Conservation (phyloP, 257 asterid genomes). For the Nyctanthes arbortristis region DNA sequence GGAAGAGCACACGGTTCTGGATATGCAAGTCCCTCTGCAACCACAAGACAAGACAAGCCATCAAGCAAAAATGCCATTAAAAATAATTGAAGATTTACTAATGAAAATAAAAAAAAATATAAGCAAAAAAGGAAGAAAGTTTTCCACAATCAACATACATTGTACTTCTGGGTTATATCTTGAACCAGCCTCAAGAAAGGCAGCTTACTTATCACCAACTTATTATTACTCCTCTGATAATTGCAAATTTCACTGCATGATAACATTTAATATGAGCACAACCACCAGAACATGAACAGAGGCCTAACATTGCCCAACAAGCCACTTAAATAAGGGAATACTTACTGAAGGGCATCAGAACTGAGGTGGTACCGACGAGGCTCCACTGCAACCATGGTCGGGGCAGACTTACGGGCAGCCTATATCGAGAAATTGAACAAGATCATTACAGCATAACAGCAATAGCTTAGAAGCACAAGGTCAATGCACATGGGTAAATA, state of each 20-base stretch:
- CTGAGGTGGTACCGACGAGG: conserved; percentile 64
- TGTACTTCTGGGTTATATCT: conserved; percentile 63
- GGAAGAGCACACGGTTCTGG: conserved; percentile 62
- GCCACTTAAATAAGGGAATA: background rate
- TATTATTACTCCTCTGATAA: conserved; percentile 61
- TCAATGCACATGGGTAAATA: too few species aligned
- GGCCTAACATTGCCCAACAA: too few species aligned
- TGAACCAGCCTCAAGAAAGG: conserved; percentile 73
- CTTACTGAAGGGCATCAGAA: conserved; percentile 61
- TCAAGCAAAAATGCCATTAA: too few species aligned
- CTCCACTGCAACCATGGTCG: conserved; percentile 61
- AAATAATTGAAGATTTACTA: too few species aligned
- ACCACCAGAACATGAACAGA: background rate
- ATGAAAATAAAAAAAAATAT: too few species aligned
- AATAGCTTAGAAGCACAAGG: background rate
- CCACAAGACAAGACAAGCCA: background rate
- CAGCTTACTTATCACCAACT: conserved; percentile 60
- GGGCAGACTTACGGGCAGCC: conserved; percentile 72
- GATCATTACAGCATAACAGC: background rate
- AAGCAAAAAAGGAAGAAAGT: too few species aligned
- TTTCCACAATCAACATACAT: conserved; percentile 27
- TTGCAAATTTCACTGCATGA: conserved; percentile 48
- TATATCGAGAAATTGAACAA: background rate
- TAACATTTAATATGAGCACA: background rate
- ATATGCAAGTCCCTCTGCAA: conserved; percentile 59